Percentiles rank a stretch among this genome's conserved stretches.
Evolutionary conservation across 768 basidiomycete species (phyloP).

Genomic region (Lactarius trivialis): DNA sequence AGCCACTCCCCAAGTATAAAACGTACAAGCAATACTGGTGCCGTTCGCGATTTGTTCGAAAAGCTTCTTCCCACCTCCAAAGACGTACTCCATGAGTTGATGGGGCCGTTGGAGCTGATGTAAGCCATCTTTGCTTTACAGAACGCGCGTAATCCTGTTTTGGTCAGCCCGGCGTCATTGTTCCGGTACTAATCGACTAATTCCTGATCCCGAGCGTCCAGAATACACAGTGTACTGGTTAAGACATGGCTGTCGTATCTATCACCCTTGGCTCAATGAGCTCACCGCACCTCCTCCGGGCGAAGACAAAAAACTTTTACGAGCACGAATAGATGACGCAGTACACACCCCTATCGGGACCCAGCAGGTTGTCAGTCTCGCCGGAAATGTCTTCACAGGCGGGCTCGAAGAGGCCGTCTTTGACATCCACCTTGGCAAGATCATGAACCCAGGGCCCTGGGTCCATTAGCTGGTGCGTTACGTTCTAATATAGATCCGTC

Average conservation of each 20-base stretch:
- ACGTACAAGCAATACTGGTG: not conserved
- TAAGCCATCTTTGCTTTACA: not conserved
- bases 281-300: not conserved
- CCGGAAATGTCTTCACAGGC: slow-evolving; percentile 15
- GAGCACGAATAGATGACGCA: slow-evolving; percentile 8
- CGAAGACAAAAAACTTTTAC: slow-evolving; percentile 6
- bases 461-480: slow-evolving; percentile 9
- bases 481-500: not conserved
- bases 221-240: slow-evolving; percentile 2
- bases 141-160: not conserved
- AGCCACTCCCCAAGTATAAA: not conserved
- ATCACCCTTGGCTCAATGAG: slow-evolving; percentile 15
- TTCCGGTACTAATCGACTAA: no score
- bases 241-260: slow-evolving; percentile 13
- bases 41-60: not conserved
- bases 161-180: slow-evolving; percentile 4
- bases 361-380: slow-evolving; percentile 13
- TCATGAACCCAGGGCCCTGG: not conserved
- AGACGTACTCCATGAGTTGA: not conserved
- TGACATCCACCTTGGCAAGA: slow-evolving; percentile 2
- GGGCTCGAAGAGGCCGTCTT: slow-evolving; percentile 11
- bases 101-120: slow-evolving; percentile 11
- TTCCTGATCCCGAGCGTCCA: not conserved
- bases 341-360: slow-evolving; percentile 6
- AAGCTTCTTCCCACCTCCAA: not conserved